Evolutionary conservation across 805 yeast species (phyloP).

Genomic region (Phaffomyces opuntiae): DNA sequence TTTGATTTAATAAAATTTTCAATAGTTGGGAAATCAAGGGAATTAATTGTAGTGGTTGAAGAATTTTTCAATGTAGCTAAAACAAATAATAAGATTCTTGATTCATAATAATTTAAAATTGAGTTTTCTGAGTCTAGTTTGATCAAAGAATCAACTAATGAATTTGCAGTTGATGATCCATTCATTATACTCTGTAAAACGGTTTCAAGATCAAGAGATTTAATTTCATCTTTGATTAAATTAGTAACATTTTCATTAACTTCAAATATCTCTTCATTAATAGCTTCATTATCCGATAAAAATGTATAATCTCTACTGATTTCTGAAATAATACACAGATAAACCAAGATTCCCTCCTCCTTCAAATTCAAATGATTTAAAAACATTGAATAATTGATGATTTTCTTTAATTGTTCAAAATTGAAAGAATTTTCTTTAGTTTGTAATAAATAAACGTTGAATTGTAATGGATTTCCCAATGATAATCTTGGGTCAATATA

Average conservation of each 20-base stretch:
- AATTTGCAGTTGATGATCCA: not conserved
- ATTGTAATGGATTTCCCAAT: conserved; percentile 40
- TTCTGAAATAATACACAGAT: conserved; percentile 30
- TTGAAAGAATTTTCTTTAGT: conserved; percentile 9
- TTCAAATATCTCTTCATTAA: not conserved
- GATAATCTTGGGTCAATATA: conserved; percentile 32
- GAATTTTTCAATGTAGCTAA: conserved; percentile 24
- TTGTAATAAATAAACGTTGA: conserved; percentile 28
- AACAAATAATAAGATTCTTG: conserved; percentile 28
- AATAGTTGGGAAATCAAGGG: conserved; percentile 7
- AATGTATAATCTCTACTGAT: conserved; percentile 32
- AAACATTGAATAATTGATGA: conserved; percentile 23
- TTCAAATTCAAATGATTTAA: conserved; percentile 15
- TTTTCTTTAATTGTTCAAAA: conserved; percentile 9
- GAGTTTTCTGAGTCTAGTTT: conserved; percentile 1
- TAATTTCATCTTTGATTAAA: not conserved
- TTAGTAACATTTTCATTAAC: not conserved
- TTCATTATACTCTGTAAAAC: not conserved
- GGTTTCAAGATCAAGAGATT: not conserved
- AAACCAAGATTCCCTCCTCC: conserved; percentile 11
- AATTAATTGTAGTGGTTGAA: conserved; percentile 7
- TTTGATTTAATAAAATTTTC: conserved; percentile 28
- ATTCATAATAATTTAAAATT: conserved; percentile 25
- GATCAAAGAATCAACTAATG: conserved; percentile 2
- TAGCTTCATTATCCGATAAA: conserved; percentile 14